Evolutionary conservation across 331 rosid species (phyloP).

Genomic region (Malus hybrid): DNA sequence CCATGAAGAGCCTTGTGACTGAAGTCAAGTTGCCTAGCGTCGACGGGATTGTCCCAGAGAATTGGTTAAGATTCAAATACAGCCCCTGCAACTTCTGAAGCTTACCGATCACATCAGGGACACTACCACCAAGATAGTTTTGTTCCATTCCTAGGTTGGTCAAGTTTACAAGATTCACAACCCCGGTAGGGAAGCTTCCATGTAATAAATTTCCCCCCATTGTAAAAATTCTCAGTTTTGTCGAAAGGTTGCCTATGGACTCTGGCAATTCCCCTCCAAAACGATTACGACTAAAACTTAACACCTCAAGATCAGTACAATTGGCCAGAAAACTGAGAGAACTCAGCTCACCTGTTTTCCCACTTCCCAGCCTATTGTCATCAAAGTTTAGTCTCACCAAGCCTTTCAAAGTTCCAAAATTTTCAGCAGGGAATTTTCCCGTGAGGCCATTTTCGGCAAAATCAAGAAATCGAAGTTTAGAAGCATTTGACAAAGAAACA

Average conservation of each 20-base stretch:
- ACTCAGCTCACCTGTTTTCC: neutral
- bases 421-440: constrained; percentile 26
- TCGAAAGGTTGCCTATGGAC: neutral
- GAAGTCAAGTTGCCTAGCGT: neutral
- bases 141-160: neutral
- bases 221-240: neutral
- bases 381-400: constrained; percentile 2
- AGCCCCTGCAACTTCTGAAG: neutral
- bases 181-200: neutral
- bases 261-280: neutral
- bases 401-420: constrained; percentile 22
- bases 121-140: neutral
- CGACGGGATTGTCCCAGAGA: neutral
- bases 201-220: neutral
- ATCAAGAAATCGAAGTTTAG: constrained; percentile 24
- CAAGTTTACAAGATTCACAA: neutral
- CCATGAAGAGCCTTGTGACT: neutral
- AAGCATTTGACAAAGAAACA: constrained; percentile 36
- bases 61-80: neutral
- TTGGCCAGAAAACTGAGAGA: neutral
- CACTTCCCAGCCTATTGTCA: neutral
- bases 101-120: neutral
- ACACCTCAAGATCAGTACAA: neutral
- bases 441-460: constrained; percentile 28
- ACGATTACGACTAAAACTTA: neutral